Base-by-base conservation (phyloP, 1,284 basidiomycete genomes). In the Naganishia cerealis region DNA sequence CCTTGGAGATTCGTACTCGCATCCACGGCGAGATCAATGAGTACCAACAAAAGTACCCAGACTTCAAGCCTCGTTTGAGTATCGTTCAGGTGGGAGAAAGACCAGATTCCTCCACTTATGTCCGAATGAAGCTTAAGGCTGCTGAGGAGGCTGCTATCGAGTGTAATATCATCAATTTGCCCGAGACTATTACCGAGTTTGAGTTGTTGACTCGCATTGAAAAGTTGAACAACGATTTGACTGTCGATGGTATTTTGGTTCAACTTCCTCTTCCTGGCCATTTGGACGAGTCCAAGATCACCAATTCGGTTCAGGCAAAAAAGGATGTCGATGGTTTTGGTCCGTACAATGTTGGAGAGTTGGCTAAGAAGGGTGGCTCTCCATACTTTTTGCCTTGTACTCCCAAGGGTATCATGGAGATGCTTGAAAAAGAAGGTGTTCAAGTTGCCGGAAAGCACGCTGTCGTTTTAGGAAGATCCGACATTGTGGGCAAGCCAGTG, bases 321-420 rank as follows among this genome's bases (percentile, higher is more conserved):
- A 99, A 99, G 83, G 96, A 99, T 76, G 91, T 99, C 69, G 96
- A 99, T 81, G 96, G 95, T 88, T 99, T 99, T 85, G 94, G 98
- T 83, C 93, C 95, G 7, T 94, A 97, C 81, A 99, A 99, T 82
- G 97, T 99, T 74, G 96, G 96, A n/a, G n/a, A n/a, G n/a, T n/a
- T n/a, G n/a, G n/a, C n/a, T n/a, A n/a, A n/a, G n/a, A n/a, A n/a
- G n/a, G n/a, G n/a, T n/a, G n/a, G n/a, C n/a, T n/a, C n/a, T n/a
- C n/a, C n/a, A 38, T 90, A 94, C 74, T 86, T 99, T 58, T 89
- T 90, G 56, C 96, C 93, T 69, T 89, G 94, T 74, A 91, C 94
- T 55, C 89, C 91, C 36, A 87, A 88, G 36, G 96, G 92, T 40
- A 89, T 95, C 67, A 90, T 98, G 75, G 87, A 88, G 73, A 87